Evolutionary conservation across 495 filamentous ascomycete genomes (phyloP), one percentile per base, ranked within the genome.

Genomic region (Bathelium albidoporum): DNA sequence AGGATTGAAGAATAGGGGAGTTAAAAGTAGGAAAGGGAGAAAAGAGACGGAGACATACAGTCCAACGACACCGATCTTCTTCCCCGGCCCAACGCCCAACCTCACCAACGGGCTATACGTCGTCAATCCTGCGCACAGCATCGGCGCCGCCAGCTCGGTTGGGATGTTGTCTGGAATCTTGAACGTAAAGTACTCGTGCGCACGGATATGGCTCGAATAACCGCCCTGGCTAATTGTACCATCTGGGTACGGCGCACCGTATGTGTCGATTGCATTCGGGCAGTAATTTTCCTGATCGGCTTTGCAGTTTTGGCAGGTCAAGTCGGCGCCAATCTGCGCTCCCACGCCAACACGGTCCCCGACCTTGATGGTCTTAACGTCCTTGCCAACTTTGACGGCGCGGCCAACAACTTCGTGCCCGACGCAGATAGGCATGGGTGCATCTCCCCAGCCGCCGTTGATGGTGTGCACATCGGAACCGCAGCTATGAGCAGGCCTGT

Each of bases 121-220:
- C 1, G 92, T 96, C 32, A 95, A 74, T 52, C 91, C 91, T 36
- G 89, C 91, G 72, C 91, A 96, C 69, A 95, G 80, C 89, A 95
- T 95, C 1, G 89, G 91, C 16, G 91, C 91, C 1, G 87, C 89
- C 32, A 84, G 70, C 45, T 79, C 79, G 67, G 78, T 85, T 24
- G 84, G 74, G 49, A 95, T 82, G 4, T 78, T 80, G 20, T 89
- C 86, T 20, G 92, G 91, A 64, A 96, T 93, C 28, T 85, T 86
- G 77, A 92, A 93, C 36, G 79, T 79, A 69, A 85, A 91, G 77
- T 88, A 87, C 72, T 90, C 83, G 72, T 90, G 89, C 0, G 85
- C 86, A 32, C 89, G 83, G 55, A 90, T 81, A 67, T 92, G 85
- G 58, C 82, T 84, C 0, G 83, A 78, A 73, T 87, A 87, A 41